Evolutionary conservation across 805 yeast species (phyloP), one percentile per base, ranked within the genome.

Genomic region (Starmerella bombi): DNA sequence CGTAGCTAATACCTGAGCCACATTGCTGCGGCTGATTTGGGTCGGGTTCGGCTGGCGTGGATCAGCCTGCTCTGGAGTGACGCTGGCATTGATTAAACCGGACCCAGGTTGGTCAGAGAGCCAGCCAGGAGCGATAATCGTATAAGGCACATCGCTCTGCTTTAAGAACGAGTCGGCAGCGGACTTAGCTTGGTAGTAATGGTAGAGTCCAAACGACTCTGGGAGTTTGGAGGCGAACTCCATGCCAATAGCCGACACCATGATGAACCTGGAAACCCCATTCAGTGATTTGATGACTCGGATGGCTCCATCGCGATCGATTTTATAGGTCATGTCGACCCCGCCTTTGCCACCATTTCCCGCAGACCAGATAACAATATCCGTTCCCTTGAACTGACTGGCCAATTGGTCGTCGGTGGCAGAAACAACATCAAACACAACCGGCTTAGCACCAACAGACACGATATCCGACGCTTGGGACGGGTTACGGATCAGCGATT

Each of bases 241-340:
- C 7, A 15, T 15, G 17, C 31, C 31, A 15, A 28, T 28, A 7
- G 31, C 31, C 7, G 17, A 12, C 17, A 28, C 31, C 31, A 28
- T 28, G 17, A 28, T 28, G 17, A 28, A 28, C 7, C 31, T 7
- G 7, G 7, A 8, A 10, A 28, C 8, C 17, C 15, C 6, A 8
- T 28, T 28, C n/a, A 28, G 17, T 10, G 31, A 7, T 8, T 28
- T 15, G 6, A 15, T 28, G 17, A 28, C 31, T 12, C 17, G 61
- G 25, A 72, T 71, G 7, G 76, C 74, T 3, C 76, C 77, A 52
- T 75, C 80, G 43, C 74, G 59, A 50, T 76, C 82, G n/a, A 75
- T 70, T 18, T 66, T 60, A 38, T 74, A 60, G 2, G 70, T 63
- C 30, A 60, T 49, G 19, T 60, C 66, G 6, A 67, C 49, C 14